Evolutionary conservation across 2,329 filamentous ascomycete species (phyloP).

Genomic region (Fusarium chlamydosporum): DNA sequence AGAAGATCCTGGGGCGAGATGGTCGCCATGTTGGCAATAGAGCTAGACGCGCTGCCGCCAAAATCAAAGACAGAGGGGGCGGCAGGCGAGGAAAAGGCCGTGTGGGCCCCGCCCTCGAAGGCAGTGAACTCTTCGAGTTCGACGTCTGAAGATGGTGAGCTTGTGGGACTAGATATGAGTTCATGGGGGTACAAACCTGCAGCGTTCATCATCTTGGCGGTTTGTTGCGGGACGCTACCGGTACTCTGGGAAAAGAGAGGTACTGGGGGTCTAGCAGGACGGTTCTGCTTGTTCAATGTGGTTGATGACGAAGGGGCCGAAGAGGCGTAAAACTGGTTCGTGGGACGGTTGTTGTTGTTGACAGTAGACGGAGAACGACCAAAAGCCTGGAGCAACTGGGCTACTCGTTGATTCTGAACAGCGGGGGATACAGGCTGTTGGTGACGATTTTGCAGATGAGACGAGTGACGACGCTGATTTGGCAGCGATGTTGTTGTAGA

Average conservation of each 20-base stretch:
- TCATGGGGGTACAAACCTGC: slow-evolving; percentile 53
- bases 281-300: slow-evolving; percentile 69
- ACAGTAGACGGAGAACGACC: slow-evolving; percentile 69
- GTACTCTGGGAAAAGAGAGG: slow-evolving; percentile 77
- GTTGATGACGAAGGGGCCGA: slow-evolving; percentile 73
- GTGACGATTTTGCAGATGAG: slow-evolving; percentile 60
- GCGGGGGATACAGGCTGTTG: slow-evolving; percentile 57
- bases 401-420: slow-evolving; percentile 71
- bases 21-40: slow-evolving; percentile 73
- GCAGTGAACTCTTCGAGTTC: slow-evolving; percentile 71
- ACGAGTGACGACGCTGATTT: slow-evolving; percentile 62
- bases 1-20: slow-evolving; percentile 88
- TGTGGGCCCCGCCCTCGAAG: slow-evolving; percentile 67
- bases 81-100: slow-evolving; percentile 68
- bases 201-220: slow-evolving; percentile 62
- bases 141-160: slow-evolving; percentile 65
- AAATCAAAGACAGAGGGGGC: slow-evolving; percentile 67
- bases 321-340: slow-evolving; percentile 75
- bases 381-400: slow-evolving; percentile 71
- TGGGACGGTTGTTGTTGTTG: slow-evolving; percentile 66
- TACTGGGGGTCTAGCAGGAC: slow-evolving; percentile 74
- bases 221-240: slow-evolving; percentile 65
- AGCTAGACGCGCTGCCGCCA: slow-evolving; percentile 62
- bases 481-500: slow-evolving; percentile 58
- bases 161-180: slow-evolving; percentile 21